phyloP scores from a whole-genome alignment of 2,329 filamentous ascomycete species.

The Penicillium olsonii region DNA sequence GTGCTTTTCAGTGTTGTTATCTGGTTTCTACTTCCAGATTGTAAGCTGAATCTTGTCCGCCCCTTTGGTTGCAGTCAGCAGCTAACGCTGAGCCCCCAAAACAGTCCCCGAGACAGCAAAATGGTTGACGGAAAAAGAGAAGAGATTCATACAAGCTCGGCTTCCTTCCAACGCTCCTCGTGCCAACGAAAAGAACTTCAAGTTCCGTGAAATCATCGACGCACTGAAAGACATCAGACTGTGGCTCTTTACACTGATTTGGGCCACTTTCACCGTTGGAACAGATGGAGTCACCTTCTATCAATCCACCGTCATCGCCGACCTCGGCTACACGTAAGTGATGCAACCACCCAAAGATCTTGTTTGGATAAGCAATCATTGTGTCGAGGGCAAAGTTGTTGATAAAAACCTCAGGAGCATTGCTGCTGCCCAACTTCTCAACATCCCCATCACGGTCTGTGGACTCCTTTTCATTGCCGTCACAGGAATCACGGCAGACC shows the following conservation, averaged over 20 bases:
- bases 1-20: conserved; percentile 20
- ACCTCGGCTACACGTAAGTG: conserved; percentile 46
- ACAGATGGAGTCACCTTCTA: conserved; percentile 49
- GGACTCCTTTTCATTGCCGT: conserved; percentile 46
- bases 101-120: conserved; percentile 46
- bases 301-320: conserved; percentile 44
- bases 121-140: conserved; percentile 51
- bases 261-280: conserved; percentile 51
- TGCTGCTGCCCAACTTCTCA: conserved; percentile 51
- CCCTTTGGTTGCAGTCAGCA: background rate
- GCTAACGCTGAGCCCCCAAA: conserved; percentile 3
- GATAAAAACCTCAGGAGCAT: conserved; percentile 38
- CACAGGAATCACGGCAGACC: conserved; percentile 48
- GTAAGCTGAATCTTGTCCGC: too few relatives aligned
- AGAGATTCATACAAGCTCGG: conserved; percentile 52
- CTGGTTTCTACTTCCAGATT: conserved; percentile 52
- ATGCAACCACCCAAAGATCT: too few relatives aligned
- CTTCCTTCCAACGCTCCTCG: conserved; percentile 47
- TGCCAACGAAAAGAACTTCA: conserved; percentile 43
- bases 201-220: conserved; percentile 40
- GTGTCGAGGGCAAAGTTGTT: background rate
- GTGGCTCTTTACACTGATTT: conserved; percentile 50
- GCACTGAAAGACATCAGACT: conserved; percentile 45
- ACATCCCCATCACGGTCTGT: conserved; percentile 49
- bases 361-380: too few relatives aligned